phyloP scores from a whole-genome alignment of 768 basidiomycete genomes.

The Leccinum sublutescens region DNA sequence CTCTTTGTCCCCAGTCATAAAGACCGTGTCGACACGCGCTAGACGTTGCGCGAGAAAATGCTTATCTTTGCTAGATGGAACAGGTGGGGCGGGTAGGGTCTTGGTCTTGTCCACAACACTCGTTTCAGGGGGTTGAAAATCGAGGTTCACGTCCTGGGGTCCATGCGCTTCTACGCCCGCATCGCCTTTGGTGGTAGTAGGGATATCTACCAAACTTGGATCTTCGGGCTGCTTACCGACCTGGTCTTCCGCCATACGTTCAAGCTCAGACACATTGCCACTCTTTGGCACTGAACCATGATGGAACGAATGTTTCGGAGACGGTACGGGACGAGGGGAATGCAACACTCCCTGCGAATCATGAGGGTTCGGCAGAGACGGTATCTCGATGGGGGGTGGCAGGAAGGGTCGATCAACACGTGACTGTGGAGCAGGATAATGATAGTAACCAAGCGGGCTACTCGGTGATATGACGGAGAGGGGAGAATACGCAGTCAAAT shows the following conservation, averaged over 20 bases:
- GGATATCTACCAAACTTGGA: constrained; percentile 26
- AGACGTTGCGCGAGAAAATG: constrained; percentile 15
- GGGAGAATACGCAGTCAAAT: constrained; percentile 52
- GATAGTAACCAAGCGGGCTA: not conserved
- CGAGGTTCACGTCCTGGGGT: constrained; percentile 17
- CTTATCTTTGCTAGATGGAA: constrained; percentile 43
- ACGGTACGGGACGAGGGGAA: constrained; percentile 69
- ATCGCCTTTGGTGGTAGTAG: constrained; percentile 16
- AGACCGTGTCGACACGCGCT: constrained; percentile 33
- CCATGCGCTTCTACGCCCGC: constrained; percentile 18
- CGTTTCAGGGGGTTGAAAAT: constrained; percentile 5
- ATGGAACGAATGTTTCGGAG: constrained; percentile 55
- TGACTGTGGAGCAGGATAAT: constrained; percentile 39
- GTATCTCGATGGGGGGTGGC: constrained; percentile 26
- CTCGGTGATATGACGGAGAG: constrained; percentile 52
- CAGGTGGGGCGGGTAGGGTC: constrained; percentile 59
- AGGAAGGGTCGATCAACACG: constrained; percentile 9
- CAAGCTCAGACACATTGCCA: constrained; percentile 61
- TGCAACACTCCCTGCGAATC: constrained; percentile 42
- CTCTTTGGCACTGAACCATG: constrained; percentile 26
- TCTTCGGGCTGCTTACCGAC: constrained; percentile 35
- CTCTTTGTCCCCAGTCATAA: constrained; percentile 13
- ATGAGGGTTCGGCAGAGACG: constrained; percentile 28
- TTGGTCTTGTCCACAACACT: constrained; percentile 42
- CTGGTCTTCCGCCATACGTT: constrained; percentile 69